These are phyloP conservation scores for Linnemannia hyalina DNA, from an alignment of 192 early-diverging fungal species.

Conservation along the genomic window DNA sequence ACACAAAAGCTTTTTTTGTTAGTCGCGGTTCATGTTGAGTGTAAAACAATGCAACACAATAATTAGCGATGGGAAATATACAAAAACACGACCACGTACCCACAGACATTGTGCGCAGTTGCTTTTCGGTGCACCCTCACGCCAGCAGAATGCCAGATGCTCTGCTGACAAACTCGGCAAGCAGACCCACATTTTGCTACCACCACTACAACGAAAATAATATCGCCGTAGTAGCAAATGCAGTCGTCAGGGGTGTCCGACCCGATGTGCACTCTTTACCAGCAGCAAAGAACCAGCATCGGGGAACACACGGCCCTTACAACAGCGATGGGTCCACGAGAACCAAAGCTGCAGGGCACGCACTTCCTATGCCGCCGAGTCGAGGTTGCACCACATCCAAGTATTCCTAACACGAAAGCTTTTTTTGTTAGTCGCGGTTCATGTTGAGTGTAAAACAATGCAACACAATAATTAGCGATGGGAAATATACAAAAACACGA, in stretches of 20 bases:
- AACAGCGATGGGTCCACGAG: constrained; percentile 2
- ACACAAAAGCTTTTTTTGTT: neutral
- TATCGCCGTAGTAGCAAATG: constrained; percentile 8
- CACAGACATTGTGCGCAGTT: neutral
- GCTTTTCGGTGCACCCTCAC: constrained; percentile 8
- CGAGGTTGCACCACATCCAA: constrained; percentile 10
- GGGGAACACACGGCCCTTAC: constrained; percentile 13
- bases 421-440: neutral
- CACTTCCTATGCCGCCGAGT: constrained; percentile 14
- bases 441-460: neutral
- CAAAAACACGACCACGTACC: neutral
- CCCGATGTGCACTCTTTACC: neutral
- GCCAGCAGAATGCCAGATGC: constrained; percentile 4
- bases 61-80: too few species aligned
- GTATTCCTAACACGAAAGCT: neutral
- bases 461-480: too few species aligned
- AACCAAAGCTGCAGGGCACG: constrained; percentile 3
- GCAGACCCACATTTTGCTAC: constrained; percentile 13
- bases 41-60: too few species aligned
- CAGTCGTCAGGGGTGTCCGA: constrained; percentile 11
- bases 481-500: neutral
- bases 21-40: neutral
- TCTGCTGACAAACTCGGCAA: constrained; percentile 14
- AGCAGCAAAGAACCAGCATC: constrained; percentile 9
- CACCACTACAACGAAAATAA: constrained; percentile 11